Conservation (phyloP, 1,139 yeast species). For the Scheffersomyces insectosa region DNA sequence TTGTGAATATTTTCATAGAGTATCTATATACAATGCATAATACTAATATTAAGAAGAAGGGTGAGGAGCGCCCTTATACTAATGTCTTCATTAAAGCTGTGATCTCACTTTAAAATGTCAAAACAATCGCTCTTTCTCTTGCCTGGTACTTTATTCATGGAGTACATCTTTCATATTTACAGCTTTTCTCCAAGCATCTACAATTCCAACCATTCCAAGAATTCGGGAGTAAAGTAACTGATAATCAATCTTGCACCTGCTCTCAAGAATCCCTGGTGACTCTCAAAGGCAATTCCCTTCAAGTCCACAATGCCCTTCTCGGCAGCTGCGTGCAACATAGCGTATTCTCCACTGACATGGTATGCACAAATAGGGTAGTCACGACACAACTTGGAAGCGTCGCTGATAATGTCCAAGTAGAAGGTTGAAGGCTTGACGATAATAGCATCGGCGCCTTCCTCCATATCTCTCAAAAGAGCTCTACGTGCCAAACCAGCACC, state of each 20-base stretch:
- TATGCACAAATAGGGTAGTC: conserved; percentile 93
- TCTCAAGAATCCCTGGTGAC: conserved; percentile 87
- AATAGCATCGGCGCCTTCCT: conserved; percentile 94
- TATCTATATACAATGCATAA: no score
- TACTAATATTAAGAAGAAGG: no score
- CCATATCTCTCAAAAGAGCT: conserved; percentile 80
- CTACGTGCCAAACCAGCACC: conserved; percentile 94
- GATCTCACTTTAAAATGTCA: no score
- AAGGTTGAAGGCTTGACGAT: conserved; percentile 98
- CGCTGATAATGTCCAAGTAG: conserved; percentile 85
- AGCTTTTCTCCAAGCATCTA: no score
- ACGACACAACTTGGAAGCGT: conserved; percentile 77
- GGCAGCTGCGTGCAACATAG: conserved; percentile 98
- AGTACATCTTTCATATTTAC: no score
- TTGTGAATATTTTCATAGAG: no score
- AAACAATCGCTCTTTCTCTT: no score
- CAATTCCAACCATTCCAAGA: conserved; percentile 80
- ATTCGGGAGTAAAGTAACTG: conserved; percentile 93
- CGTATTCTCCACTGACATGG: conserved; percentile 97
- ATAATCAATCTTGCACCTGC: conserved; percentile 95
- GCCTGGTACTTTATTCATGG: no score
- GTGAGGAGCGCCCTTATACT: no score
- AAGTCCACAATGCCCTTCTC: conserved; percentile 92
- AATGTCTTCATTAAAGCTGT: no score
- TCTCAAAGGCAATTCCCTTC: conserved; percentile 86